These are phyloP conservation scores for Tulasnella sp. DNA, from an alignment of 768 basidiomycete genomes.

Conservation along the genomic window DNA sequence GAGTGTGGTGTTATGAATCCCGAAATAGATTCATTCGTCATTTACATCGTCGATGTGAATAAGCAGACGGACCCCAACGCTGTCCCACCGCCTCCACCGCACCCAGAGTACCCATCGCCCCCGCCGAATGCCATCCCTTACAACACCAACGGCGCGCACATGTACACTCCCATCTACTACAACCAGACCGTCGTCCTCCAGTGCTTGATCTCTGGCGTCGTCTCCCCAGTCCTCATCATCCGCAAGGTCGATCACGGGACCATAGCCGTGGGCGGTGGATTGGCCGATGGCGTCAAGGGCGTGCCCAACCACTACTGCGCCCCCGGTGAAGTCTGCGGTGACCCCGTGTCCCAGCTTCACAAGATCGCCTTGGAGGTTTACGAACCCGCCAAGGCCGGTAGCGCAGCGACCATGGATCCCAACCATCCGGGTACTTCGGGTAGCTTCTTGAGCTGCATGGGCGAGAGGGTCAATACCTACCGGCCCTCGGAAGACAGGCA, in stretches of 20 bases:
- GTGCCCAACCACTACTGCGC: constrained; percentile 78
- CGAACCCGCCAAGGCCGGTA: constrained; percentile 58
- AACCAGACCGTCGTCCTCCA: constrained; percentile 95
- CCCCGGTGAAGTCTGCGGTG: constrained; percentile 84
- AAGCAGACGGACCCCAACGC: constrained; percentile 74
- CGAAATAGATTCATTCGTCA: constrained; percentile 76
- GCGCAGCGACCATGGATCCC: constrained; percentile 48
- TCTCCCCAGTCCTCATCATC: constrained; percentile 89
- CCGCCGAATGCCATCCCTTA: constrained; percentile 88
- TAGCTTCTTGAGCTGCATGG: constrained; percentile 85
- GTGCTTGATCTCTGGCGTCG: constrained; percentile 88
- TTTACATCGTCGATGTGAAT: constrained; percentile 95
- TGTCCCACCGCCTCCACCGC: constrained; percentile 74
- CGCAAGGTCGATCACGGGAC: constrained; percentile 91
- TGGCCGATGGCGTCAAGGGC: constrained; percentile 80
- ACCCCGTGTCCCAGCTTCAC: constrained; percentile 92
- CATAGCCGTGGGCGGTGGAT: constrained; percentile 84
- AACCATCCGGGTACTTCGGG: constrained; percentile 76
- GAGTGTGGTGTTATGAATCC: background rate
- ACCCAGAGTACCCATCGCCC: constrained; percentile 85
- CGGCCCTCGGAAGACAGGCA: constrained; percentile 76
- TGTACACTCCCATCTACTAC: constrained; percentile 80
- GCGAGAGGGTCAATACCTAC: constrained; percentile 89
- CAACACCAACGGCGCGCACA: constrained; percentile 71
- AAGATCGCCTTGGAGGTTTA: constrained; percentile 93